Conservation (phyloP, 495 filamentous ascomycete species). For the Endocarpon pusillum region DNA sequence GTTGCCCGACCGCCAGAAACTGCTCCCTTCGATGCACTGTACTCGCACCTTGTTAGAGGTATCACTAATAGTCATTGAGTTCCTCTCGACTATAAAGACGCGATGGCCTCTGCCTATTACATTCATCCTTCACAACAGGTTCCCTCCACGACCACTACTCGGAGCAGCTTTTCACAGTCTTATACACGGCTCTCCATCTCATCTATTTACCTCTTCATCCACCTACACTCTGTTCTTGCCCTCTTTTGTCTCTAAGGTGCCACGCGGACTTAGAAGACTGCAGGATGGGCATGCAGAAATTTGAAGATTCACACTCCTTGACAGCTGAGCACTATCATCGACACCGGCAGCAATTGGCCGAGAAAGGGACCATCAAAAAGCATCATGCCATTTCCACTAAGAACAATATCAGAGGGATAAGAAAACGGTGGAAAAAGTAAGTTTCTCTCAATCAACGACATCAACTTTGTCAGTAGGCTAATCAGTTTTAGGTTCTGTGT, state of each 20-base stretch:
- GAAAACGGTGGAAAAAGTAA: slow-evolving; percentile 3
- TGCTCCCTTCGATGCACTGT: not conserved
- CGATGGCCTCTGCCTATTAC: no score
- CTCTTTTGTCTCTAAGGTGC: not conserved
- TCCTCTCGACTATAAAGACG: no score
- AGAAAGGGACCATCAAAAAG: slow-evolving; percentile 6
- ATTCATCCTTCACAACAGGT: no score
- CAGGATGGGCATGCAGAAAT: not conserved
- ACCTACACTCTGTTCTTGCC: not conserved
- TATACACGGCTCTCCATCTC: no score
- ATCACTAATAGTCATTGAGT: no score
- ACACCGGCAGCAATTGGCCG: slow-evolving; percentile 4
- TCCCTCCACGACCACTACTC: not conserved
- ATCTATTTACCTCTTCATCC: not conserved
- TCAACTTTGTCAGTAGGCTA: not conserved
- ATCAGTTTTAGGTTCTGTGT: slow-evolving; percentile 1
- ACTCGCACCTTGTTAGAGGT: no score
- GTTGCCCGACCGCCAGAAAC: not conserved
- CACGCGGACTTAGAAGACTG: not conserved
- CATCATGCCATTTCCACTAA: slow-evolving; percentile 6
- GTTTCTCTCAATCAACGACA: not conserved
- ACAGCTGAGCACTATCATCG: slow-evolving; percentile 5
- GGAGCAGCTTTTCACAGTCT: not conserved
- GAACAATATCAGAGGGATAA: slow-evolving; percentile 5
- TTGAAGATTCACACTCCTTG: not conserved